Conservation (phyloP, 805 yeast species). For the Ogataea methanolica region DNA sequence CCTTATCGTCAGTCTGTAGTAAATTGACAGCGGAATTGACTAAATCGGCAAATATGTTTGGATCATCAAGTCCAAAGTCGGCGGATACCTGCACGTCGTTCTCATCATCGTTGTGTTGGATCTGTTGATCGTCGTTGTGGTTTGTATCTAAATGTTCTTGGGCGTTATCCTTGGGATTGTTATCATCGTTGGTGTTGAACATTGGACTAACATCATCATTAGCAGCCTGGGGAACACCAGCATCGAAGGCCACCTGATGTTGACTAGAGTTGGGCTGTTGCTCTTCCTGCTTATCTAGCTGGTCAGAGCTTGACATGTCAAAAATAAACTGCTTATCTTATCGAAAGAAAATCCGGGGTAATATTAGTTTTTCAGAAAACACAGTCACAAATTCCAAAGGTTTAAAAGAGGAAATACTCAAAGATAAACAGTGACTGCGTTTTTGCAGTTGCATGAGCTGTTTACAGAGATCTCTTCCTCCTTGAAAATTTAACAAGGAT, state of each 20-base stretch:
- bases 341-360: conserved; percentile 18
- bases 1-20: neutral
- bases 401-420: conserved; percentile 10
- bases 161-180: too few relatives aligned
- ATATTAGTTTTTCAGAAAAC: conserved; percentile 15
- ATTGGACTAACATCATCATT: neutral
- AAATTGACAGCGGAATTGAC: neutral
- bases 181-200: neutral
- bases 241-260: neutral
- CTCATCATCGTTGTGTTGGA: neutral
- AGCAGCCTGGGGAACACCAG: conserved; percentile 1
- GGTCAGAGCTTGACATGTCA: neutral
- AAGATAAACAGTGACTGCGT: conserved; percentile 3
- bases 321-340: conserved; percentile 9
- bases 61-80: neutral
- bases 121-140: neutral
- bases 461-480: neutral
- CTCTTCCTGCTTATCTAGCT: neutral
- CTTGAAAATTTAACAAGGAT: neutral
- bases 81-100: neutral
- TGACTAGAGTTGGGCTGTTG: neutral
- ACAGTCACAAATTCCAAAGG: conserved; percentile 16
- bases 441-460: neutral
- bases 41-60: neutral
- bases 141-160: neutral